Base-by-base conservation (phyloP, 257 asterid species). In the Primulina eburnea region DNA sequence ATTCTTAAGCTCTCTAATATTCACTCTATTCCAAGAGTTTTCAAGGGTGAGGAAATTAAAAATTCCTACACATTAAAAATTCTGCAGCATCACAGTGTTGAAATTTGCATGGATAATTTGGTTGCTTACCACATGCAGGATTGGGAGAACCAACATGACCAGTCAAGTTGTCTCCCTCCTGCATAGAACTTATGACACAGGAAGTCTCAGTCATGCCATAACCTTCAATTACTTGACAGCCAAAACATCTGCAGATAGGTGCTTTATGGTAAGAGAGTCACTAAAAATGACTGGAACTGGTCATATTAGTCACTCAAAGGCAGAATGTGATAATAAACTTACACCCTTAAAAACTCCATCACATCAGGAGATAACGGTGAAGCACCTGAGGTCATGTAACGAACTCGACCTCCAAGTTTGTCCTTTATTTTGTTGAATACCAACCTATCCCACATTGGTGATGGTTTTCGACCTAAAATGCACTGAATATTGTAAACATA, bases 131-230 rank as follows among this genome's bases (percentile, higher is more conserved):
- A 76, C 98, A 93, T 2, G 98, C 95, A 68, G 97, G 83, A 81
- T 82, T 93, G 37, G 98, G 98, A 69, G 95, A 82, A 71, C 98
- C 98, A 65, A 93, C 97, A 76, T 93, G 98, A 71, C 96, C 98
- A 30, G 79, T 73, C 64, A 85, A 78, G 83, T 26, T 67, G 81
- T 93, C 97, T 59, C 81, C 84, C 35, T 86, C 95, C 20, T 88
- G 89, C 85, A 93, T 84, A 56, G 86, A 60, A 82, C 92, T 93
- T 74, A 93, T 93, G 67, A 89, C 94, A 79, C 98, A 90, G n/a
- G 98, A 90, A 67, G 94, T 78, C 77, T 93, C 98, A 29, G 98
- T 93, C 98, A 93, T 93, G 58, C 98, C 98, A 79, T 93, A 93
- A 66, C 97, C 98, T 83, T 93, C 98, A 71, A 78, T 62, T 60